phyloP scores from a whole-genome alignment of 169 alveolate species.

The Plasmodium billcollinsi region DNA sequence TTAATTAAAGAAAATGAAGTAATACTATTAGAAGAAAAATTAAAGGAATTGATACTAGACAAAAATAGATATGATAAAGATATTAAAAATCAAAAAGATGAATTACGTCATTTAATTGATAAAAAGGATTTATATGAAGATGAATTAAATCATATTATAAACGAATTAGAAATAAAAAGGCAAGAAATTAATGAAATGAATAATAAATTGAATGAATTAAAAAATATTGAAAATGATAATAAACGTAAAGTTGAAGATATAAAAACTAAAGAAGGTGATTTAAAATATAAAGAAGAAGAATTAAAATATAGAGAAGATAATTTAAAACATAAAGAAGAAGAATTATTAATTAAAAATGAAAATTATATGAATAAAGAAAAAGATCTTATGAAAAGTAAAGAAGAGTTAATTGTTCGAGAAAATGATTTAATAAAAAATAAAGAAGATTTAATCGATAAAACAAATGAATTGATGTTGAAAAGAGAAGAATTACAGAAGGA shows the following conservation, averaged over 20 bases:
- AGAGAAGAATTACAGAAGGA: constrained; percentile 48
- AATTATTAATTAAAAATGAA: constrained; percentile 9
- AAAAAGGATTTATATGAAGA: constrained; percentile 13
- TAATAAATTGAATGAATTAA: constrained; percentile 14
- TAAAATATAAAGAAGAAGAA: constrained; percentile 2
- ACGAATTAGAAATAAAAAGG: constrained; percentile 12
- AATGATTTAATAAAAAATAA: constrained; percentile 20
- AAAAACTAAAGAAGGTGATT: constrained; percentile 5
- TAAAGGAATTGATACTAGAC: constrained; percentile 19
- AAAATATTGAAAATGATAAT: background rate
- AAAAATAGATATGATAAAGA: constrained; percentile 17
- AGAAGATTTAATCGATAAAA: constrained; percentile 24
- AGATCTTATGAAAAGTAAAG: constrained; percentile 29
- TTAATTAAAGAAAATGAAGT: constrained; percentile 7
- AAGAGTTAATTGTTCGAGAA: constrained; percentile 22
- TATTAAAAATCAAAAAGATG: constrained; percentile 6
- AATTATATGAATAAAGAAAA: constrained; percentile 23
- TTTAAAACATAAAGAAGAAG: constrained; percentile 11
- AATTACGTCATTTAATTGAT: constrained; percentile 30
- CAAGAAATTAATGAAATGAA: constrained; percentile 21
- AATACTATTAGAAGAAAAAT: constrained; percentile 17
- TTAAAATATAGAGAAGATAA: constrained; percentile 7
- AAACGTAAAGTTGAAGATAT: no score
- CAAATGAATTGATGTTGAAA: constrained; percentile 18
- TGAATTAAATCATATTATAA: constrained; percentile 23